Base-by-base conservation (phyloP, 2,329 filamentous ascomycete genomes). In the Clarireedia sp. region DNA sequence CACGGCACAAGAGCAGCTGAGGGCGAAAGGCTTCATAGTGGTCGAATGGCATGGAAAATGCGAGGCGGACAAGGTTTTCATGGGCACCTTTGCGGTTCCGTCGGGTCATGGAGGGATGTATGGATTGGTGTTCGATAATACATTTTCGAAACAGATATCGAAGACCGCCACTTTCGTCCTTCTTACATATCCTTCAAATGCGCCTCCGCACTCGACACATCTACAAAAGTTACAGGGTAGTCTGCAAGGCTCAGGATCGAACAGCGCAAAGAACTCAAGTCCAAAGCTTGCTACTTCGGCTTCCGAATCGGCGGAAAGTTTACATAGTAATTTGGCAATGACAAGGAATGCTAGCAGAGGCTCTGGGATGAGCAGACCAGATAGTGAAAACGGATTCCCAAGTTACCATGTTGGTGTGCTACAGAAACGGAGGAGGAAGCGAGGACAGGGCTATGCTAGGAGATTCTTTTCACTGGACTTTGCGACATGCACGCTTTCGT, bases 391-490 rank as follows among this genome's bases (percentile, higher is more conserved):
- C 57, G 71, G 67, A 52, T 68, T 66, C 59, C 63, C 71, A 3
- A 82, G 82, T 14, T 87, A 91, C 63, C 89, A 96, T 68, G 90
- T 89, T 0, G 94, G 94, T 17, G 80, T 87, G 5, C 74, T 99
- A 59, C 84, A 90, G 61, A 99, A 99, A 78, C 85, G 94, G 65
- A 82, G 91, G 62, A 83, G 94, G 57, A 97, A 96, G 79, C 86
- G 89, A 73, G 90, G 91, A 46, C 94, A 97, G 71, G 92, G 92
- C 44, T 95, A 90, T 71, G 94, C 94, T 5, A 82, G 89, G 55
- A 83, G 94, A 38, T 99, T 94, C 77, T 99, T 99, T 73, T 96
- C 92, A 0, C 78, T 99, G 54, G 94, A 99, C 70, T 97, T 91
- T 68, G 90, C 87, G 3, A 91, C 92, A 0, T 95, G 89, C 59